Evolutionary conservation across 75 land plant species (phyloP), one percentile per base, ranked within the genome.

Genomic region (Sequoiadendron giganteum): DNA sequence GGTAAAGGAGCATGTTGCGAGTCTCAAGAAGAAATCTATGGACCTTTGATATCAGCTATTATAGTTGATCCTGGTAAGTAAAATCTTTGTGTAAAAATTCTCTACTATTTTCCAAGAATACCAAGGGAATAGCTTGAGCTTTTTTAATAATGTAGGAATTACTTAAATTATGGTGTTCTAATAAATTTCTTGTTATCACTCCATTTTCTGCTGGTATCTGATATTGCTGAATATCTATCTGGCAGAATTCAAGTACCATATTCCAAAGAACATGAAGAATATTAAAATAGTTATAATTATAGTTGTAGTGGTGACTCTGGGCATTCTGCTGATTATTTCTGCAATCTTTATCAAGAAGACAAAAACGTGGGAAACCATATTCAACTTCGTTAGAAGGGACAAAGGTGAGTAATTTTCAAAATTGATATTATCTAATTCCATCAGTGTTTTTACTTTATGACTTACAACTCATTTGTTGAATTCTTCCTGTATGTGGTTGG

Each of bases 11-110:
- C 94, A 15, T 92, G 92, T 15, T 89, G 93, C 34, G 86, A 91
- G 43, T 94, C 95, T 34, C 19, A 5, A 0, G 91, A 68, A 21
- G 72, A 90, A 87, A 42, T 70, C 32, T 92, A 93, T 90, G 95
- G 95, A 45, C 94, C 95, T 84, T 92, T 95, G 2, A 86, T 95
- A 70, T 95, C 95, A 73, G 95, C 95, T 30, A 93, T 95, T 43
- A 87, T 88, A 9, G 94, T 93, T 13, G 85, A 82, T 86, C 87
- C 94, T 34, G 88, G 94, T 93, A 89, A 85, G 94, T 85, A 49
- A 91, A 87, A 3, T 86, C 56, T 70, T 77, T 77, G 34, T 77
- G 72, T 21, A 68, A 68, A 3, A 16, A 25, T 68, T 5, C n/a
- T 68, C 1, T 68, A 68, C 6, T 21, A 6, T 19, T 61, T 21